Percentiles rank a stretch among this genome's conserved stretches.
Conservation (phyloP, 345 rosid genomes). For the Acer negundo region DNA sequence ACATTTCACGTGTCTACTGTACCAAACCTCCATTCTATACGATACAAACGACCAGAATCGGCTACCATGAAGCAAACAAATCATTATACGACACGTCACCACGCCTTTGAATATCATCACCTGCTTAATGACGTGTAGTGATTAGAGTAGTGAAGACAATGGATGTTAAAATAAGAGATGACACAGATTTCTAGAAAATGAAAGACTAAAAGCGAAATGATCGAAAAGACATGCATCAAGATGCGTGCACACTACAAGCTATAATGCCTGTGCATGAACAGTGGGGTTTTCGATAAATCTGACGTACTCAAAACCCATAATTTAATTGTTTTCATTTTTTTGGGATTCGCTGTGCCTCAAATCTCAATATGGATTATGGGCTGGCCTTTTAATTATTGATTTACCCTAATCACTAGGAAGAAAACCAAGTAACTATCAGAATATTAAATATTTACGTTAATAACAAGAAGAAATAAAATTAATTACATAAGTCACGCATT, state of each 20-base stretch:
- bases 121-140: neutral
- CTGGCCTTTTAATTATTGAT: neutral
- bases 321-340: neutral
- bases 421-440: neutral
- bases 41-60: too few species aligned
- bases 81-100: neutral
- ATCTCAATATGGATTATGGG: neutral
- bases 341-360: neutral
- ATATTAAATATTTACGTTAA: too few species aligned
- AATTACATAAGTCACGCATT: too few species aligned
- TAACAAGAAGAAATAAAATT: too few species aligned
- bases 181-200: neutral
- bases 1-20: slow-evolving; percentile 18
- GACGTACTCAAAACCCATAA: neutral
- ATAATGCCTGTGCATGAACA: slow-evolving; percentile 4
- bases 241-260: slow-evolving; percentile 27
- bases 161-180: neutral
- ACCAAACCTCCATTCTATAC: neutral
- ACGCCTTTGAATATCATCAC: neutral
- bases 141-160: neutral
- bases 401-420: neutral
- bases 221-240: slow-evolving; percentile 23
- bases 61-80: neutral
- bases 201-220: neutral
- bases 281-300: neutral